A percentile compares a stretch with the other conserved stretches of the same genome.
These are phyloP conservation scores for Pythium oligandrum DNA, from an alignment of 352 stramenopile species.

Conservation along the genomic window DNA sequence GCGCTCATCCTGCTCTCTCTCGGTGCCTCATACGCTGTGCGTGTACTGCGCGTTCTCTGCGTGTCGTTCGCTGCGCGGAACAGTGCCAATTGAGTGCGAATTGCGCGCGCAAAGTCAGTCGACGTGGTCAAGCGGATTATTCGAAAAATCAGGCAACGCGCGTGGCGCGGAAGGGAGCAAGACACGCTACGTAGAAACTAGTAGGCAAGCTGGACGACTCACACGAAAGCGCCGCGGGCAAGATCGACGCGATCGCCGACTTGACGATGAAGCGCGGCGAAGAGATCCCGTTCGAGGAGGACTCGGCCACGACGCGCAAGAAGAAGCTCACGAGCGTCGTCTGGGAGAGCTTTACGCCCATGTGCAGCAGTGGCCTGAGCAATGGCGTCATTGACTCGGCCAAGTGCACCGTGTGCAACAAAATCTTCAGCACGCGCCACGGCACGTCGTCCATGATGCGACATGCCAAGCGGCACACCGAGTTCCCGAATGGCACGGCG, in stretches of 20 bases:
- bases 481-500: constrained; percentile 50
- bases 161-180: background rate
- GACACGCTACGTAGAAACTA: background rate
- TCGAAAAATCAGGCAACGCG: no score
- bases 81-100: background rate
- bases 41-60: background rate
- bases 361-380: constrained; percentile 54
- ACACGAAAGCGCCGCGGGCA: constrained; percentile 18
- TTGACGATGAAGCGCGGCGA: constrained; percentile 46
- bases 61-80: background rate
- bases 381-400: constrained; percentile 69
- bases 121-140: no score
- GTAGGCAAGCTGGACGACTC: constrained; percentile 20
- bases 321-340: constrained; percentile 83
- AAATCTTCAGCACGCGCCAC: constrained; percentile 76
- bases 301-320: constrained; percentile 43
- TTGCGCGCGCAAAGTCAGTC: no score
- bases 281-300: constrained; percentile 62
- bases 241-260: constrained; percentile 35
- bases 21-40: background rate
- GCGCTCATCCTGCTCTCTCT: background rate
- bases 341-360: constrained; percentile 78
- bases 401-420: constrained; percentile 70
- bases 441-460: constrained; percentile 83
- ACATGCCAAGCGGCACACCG: constrained; percentile 70